Evolutionary conservation across 2,329 filamentous ascomycete genomes (phyloP).

Genomic region (Aureobasidium leucospermi): DNA sequence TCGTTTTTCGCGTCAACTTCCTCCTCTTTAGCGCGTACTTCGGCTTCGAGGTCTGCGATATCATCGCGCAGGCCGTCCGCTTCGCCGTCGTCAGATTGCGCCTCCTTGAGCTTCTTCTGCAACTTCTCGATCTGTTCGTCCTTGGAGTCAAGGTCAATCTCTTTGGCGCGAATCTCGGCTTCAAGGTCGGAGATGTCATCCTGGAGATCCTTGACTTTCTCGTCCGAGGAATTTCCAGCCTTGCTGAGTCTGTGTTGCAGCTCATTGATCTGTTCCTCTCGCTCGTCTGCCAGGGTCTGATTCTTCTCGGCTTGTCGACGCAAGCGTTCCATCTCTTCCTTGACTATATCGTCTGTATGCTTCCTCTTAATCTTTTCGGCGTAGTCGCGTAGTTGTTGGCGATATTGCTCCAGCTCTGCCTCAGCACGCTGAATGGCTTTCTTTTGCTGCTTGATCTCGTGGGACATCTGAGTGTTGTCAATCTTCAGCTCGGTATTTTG

Average conservation of each 20-base stretch:
- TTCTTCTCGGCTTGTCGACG: conserved; percentile 38
- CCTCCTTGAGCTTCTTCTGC: conserved; percentile 32
- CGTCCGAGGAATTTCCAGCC: conserved; percentile 23
- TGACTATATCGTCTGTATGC: conserved; percentile 60
- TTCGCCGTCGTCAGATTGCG: conserved; percentile 33
- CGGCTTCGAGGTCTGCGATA: conserved; percentile 43
- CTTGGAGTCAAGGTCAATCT: conserved; percentile 29
- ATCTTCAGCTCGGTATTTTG: conserved; percentile 97
- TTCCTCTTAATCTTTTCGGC: conserved; percentile 74
- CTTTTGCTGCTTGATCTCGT: conserved; percentile 77
- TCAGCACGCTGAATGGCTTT: conserved; percentile 79
- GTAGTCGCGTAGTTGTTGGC: conserved; percentile 72
- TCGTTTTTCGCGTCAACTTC: conserved; percentile 32
- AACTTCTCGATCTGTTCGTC: conserved; percentile 45
- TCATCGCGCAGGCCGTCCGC: conserved; percentile 55
- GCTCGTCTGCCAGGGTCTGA: conserved; percentile 30
- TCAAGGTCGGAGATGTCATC: conserved; percentile 46
- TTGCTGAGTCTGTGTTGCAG: conserved; percentile 34
- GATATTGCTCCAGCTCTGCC: conserved; percentile 76
- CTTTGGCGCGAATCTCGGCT: conserved; percentile 44
- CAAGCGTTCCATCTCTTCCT: conserved; percentile 50
- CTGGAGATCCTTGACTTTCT: conserved; percentile 32
- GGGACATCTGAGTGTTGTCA: conserved; percentile 80
- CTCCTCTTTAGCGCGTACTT: conserved; percentile 44
- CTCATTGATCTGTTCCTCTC: conserved; percentile 36